Evolutionary conservation across 768 basidiomycete species (phyloP).

Genomic region (Atractiella rhizophila): DNA sequence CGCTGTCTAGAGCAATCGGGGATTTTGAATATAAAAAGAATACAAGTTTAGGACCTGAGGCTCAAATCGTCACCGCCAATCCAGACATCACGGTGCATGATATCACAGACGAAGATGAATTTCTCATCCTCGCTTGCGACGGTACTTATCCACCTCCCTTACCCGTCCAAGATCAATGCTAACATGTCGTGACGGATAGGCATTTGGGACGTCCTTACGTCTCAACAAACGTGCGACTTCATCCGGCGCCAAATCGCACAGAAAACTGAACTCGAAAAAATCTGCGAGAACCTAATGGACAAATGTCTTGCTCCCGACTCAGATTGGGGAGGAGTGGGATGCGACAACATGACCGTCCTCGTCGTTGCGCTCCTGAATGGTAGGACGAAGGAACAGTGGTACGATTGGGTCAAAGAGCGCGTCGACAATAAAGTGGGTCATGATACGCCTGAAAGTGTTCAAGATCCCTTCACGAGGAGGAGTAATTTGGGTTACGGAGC

Average conservation of each 20-base stretch:
- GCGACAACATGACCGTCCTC: constrained; percentile 96
- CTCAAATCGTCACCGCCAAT: constrained; percentile 80
- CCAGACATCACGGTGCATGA: constrained; percentile 70
- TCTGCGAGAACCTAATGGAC: constrained; percentile 70
- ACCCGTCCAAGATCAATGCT: not conserved
- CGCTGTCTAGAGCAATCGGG: constrained; percentile 75
- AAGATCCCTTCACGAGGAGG: constrained; percentile 31
- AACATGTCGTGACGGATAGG: constrained; percentile 28
- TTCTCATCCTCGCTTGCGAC: constrained; percentile 87
- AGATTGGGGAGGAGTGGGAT: constrained; percentile 76
- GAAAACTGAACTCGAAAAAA: constrained; percentile 50
- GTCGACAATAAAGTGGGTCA: constrained; percentile 52
- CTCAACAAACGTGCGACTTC: constrained; percentile 77
- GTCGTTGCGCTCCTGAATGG: constrained; percentile 69
- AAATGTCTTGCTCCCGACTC: constrained; percentile 86
- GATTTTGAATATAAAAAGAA: constrained; percentile 99
- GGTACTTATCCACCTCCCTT: constrained; percentile 29
- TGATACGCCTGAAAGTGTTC: constrained; percentile 45
- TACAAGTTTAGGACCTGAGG: constrained; percentile 47
- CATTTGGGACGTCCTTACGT: constrained; percentile 91
- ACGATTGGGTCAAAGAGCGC: constrained; percentile 59
- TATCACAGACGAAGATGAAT: constrained; percentile 72
- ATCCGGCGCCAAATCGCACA: constrained; percentile 56
- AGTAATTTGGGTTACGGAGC: constrained; percentile 8
- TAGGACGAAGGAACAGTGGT: constrained; percentile 76